phyloP scores from a whole-genome alignment of 1,284 basidiomycete genomes.

The Schizophyllum amplum region DNA sequence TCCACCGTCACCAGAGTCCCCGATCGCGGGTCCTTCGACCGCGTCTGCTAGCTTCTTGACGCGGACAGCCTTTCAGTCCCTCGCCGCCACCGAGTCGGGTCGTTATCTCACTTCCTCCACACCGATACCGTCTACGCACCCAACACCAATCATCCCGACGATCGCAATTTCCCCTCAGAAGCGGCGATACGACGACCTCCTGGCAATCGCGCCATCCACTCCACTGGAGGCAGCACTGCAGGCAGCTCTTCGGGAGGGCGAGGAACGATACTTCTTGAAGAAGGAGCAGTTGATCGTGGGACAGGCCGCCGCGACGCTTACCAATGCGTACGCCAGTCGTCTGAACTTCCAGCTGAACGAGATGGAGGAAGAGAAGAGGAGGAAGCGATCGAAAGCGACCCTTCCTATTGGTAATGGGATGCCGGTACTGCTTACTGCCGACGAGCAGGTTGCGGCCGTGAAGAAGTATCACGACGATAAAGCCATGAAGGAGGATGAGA shows the following conservation, averaged over 20 bases:
- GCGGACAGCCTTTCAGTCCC: not conserved
- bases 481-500: conserved; percentile 2
- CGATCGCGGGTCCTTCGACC: not conserved
- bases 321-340: conserved; percentile 11
- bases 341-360: conserved; percentile 14
- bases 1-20: not conserved
- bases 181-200: conserved; percentile 1
- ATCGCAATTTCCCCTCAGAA: conserved; percentile 7
- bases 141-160: conserved; percentile 2
- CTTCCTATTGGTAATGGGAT: conserved; percentile 15
- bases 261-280: conserved; percentile 5
- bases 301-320: conserved; percentile 14
- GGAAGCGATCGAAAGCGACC: conserved; percentile 11
- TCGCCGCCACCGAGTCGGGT: not conserved
- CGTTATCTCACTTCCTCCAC: conserved; percentile 9
- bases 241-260: conserved; percentile 5
- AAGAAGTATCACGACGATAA: conserved; percentile 3
- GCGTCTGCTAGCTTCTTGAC: not conserved
- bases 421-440: conserved; percentile 13
- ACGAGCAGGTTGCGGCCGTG: conserved; percentile 7
- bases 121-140: conserved; percentile 8
- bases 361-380: conserved; percentile 15
- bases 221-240: conserved; percentile 11
- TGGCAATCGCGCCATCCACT: conserved; percentile 8
- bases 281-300: conserved; percentile 10